These are phyloP conservation scores for Sclerotinia trifoliorum DNA, from an alignment of 2,329 filamentous ascomycete species.

Conservation along the genomic window DNA sequence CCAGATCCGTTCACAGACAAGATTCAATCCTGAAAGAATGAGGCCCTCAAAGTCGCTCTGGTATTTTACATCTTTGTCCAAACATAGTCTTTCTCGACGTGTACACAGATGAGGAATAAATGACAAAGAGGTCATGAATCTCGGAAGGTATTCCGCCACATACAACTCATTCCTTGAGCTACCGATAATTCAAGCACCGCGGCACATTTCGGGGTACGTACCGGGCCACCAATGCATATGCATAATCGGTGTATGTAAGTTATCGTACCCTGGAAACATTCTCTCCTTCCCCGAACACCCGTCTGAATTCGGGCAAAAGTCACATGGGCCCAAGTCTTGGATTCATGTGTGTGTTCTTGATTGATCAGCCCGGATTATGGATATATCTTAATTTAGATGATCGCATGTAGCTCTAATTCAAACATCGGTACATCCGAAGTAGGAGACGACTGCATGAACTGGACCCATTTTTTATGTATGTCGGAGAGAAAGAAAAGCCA, in stretches of 20 bases:
- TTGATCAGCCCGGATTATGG: not conserved
- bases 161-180: not conserved
- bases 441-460: conserved; percentile 16
- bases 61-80: too few relatives aligned
- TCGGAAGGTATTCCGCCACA: too few relatives aligned
- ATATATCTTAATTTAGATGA: not conserved
- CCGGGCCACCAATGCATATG: not conserved
- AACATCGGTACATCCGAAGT: conserved; percentile 12
- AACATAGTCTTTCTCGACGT: too few relatives aligned
- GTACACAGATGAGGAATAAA: too few relatives aligned
- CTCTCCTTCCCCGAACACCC: not conserved
- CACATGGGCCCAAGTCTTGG: not conserved
- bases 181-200: not conserved
- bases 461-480: not conserved
- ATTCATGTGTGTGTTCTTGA: not conserved
- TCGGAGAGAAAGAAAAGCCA: not conserved
- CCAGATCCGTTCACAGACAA: too few relatives aligned
- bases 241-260: not conserved
- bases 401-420: conserved; percentile 15
- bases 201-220: not conserved
- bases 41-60: too few relatives aligned
- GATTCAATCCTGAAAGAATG: too few relatives aligned
- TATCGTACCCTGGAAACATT: not conserved
- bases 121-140: too few relatives aligned
- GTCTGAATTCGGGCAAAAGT: not conserved